Evolutionary conservation across 2,329 filamentous ascomycete species (phyloP), one percentile per base, ranked within the genome.

Genomic region (Aureobasidium vineae): DNA sequence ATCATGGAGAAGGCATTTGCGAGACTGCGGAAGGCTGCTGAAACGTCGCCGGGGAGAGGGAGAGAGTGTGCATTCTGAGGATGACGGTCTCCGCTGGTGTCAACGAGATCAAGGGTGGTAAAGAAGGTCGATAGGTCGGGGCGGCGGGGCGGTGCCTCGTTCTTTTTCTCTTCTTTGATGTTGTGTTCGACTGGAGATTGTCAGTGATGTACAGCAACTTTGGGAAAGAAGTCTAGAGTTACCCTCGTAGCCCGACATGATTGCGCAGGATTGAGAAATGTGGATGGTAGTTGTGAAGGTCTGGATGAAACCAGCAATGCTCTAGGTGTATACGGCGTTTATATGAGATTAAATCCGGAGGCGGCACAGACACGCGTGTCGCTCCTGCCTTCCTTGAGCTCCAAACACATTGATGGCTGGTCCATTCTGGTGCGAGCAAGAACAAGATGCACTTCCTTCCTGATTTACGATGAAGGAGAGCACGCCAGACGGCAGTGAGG

Each of bases 101-200:
- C 81, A 36, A 83, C 78, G 66, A 86, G 82, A 71, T 87, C 84
- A 68, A 88, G 83, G 52, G 84, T 83, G 66, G 82, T 81, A 78
- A 88, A 88, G 80, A 89, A 88, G 71, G 85, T 86, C 47, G 83
- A 86, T 47, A 88, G 82, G 74, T 89, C 86, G 33, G 86, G 86
- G 61, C 86, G 83, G 69, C 85, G 85, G 77, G 77, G 69, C 73
- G 73, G 63, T 75, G 70, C 49, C 66, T 65, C 68, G 60, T 68
- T 66, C 73, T 75, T 66, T 26, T 78, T 72, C 45, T 78, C 73
- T 57, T 75, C 70, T 61, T 77, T 71, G 70, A 83, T 80, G 73
- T 78, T 79, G 74, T 83, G 81, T 72, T 83, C 81, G 59, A 82
- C 81, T 83, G 72, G 23, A 28, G 68, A 72, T 67, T 70, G 68